Conservation (phyloP, 768 basidiomycete species). For the Boletus sensibilis region DNA sequence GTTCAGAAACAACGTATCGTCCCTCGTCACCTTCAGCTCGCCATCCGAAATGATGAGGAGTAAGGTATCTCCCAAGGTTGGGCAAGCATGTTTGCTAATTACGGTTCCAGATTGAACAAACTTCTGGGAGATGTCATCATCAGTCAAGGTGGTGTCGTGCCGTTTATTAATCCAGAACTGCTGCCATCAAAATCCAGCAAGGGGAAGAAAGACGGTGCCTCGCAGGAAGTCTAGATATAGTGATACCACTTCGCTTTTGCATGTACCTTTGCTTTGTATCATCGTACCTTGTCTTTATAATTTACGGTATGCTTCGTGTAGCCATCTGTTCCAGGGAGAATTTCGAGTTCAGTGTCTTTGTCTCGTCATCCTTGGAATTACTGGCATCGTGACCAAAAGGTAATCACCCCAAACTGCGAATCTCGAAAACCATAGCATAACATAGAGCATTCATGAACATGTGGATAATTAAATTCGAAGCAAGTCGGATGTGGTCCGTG, state of each 20-base stretch:
- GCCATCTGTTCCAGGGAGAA: neutral
- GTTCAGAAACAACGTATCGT: conserved; percentile 69
- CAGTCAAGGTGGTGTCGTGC: conserved; percentile 75
- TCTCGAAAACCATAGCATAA: neutral
- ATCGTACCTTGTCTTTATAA: conserved; percentile 26
- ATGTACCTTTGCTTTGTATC: conserved; percentile 23
- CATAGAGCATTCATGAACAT: neutral
- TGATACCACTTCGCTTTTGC: neutral
- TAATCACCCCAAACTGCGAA: neutral
- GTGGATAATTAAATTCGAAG: neutral
- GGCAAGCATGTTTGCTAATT: neutral
- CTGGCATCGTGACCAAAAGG: neutral
- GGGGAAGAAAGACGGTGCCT: conserved; percentile 49
- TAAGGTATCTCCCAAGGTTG: conserved; percentile 29
- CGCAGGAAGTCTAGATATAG: conserved; percentile 46
- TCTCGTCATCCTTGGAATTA: neutral
- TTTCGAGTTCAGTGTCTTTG: neutral
- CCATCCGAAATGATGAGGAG: conserved; percentile 77
- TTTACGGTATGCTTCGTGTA: conserved; percentile 33
- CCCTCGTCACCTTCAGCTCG: conserved; percentile 74
- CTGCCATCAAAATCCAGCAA: conserved; percentile 46
- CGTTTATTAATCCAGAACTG: conserved; percentile 55
- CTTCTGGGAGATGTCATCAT: conserved; percentile 65
- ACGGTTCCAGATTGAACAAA: conserved; percentile 46
- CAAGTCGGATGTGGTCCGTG: neutral